phyloP scores from a whole-genome alignment of 257 asterid species.

The Osmanthus fragrans region DNA sequence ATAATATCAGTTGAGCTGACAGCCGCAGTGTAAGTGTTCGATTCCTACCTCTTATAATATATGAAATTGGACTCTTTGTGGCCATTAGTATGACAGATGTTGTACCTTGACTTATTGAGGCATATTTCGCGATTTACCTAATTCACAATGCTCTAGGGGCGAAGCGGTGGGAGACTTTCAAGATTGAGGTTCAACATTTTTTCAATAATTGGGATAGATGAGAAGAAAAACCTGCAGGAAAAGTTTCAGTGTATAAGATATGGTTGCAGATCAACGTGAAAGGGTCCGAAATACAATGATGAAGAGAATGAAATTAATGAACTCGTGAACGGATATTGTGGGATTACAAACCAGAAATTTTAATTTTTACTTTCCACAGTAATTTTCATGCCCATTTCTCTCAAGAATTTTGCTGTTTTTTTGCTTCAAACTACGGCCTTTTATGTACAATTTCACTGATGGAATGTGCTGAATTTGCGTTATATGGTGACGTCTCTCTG shows the following conservation, averaged over 20 bases:
- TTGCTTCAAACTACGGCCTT: neutral
- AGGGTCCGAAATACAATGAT: constrained; percentile 19
- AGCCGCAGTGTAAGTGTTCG: no score
- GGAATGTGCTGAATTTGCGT: neutral
- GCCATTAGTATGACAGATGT: no score
- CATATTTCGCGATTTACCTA: no score
- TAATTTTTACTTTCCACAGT: neutral
- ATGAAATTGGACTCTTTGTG: no score
- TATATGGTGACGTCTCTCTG: neutral
- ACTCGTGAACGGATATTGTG: constrained; percentile 45
- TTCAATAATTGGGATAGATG: no score
- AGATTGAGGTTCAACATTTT: no score
- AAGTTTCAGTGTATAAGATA: neutral
- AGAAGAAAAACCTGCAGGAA: no score
- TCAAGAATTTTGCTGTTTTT: neutral
- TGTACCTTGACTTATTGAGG: no score
- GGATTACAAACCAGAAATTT: neutral
- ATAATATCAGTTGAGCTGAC: no score
- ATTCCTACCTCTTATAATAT: no score
- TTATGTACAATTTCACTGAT: neutral
- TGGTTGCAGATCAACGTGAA: neutral
- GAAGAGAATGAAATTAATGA: neutral
- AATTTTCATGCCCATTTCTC: neutral
- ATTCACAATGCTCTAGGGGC: no score
- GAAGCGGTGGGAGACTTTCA: no score